phyloP scores from a whole-genome alignment of 768 basidiomycete genomes.

The Podaxis sp. region DNA sequence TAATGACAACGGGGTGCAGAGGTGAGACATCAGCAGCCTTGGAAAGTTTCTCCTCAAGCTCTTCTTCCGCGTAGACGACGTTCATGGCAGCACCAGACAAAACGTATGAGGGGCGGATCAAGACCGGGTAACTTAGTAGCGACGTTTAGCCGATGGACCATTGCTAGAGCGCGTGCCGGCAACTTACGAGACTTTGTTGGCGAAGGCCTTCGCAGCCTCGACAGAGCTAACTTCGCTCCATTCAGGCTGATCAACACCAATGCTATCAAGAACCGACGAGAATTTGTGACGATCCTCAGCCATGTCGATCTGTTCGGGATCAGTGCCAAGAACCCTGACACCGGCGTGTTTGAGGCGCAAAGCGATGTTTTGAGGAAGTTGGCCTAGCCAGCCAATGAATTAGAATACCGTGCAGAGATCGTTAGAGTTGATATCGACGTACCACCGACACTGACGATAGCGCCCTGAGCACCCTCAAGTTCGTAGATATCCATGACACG shows the following conservation, averaged over 20 bases:
- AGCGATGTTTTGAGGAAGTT: slow-evolving; percentile 98
- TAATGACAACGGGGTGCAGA: slow-evolving; percentile 95
- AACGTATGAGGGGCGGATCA: slow-evolving; percentile 97
- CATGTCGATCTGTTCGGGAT: slow-evolving; percentile 91
- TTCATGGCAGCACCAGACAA: slow-evolving; percentile 99
- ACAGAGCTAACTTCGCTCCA: slow-evolving; percentile 92
- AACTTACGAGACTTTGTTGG: slow-evolving; percentile 76
- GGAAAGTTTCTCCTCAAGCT: slow-evolving; percentile 91
- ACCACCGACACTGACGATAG: slow-evolving; percentile 97
- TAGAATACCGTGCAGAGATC: not conserved
- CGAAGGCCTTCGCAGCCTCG: slow-evolving; percentile 90
- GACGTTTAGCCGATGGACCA: slow-evolving; percentile 1
- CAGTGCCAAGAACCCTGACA: slow-evolving; percentile 94
- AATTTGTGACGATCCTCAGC: slow-evolving; percentile 99
- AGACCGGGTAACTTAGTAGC: slow-evolving; percentile 82
- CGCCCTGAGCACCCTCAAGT: slow-evolving; percentile 88
- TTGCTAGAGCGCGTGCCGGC: not conserved
- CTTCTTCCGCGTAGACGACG: slow-evolving; percentile 90
- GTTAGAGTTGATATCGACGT: slow-evolving; percentile 25
- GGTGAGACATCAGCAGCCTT: slow-evolving; percentile 96
- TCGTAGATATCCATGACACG: slow-evolving; percentile 99
- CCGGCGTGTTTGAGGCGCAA: slow-evolving; percentile 88
- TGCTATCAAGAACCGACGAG: slow-evolving; percentile 91
- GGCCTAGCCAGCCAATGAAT: slow-evolving; percentile 50
- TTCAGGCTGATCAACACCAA: slow-evolving; percentile 95